Percentiles rank a stretch among this genome's conserved stretches.
These are phyloP conservation scores for Parietaria judaica DNA, from an alignment of 306 rosid genomes.

Conservation along the genomic window DNA sequence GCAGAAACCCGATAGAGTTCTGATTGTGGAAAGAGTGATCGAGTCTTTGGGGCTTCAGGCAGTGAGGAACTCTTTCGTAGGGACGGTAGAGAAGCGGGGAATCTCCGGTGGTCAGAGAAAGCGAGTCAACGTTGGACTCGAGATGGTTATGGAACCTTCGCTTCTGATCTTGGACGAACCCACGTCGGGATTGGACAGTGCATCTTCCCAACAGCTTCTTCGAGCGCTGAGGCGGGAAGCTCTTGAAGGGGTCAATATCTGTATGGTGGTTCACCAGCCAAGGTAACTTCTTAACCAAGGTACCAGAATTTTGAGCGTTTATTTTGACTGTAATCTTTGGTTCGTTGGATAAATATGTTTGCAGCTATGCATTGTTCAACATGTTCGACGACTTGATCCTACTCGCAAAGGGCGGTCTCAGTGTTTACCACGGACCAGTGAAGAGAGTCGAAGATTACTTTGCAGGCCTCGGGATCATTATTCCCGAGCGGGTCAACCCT, in stretches of 20 bases:
- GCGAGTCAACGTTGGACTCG: slow-evolving; percentile 92
- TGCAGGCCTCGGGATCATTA: slow-evolving; percentile 57
- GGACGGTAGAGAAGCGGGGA: slow-evolving; percentile 94
- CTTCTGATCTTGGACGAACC: slow-evolving; percentile 93
- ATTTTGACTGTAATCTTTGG: neutral
- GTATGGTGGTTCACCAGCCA: slow-evolving; percentile 99
- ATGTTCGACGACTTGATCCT: slow-evolving; percentile 96
- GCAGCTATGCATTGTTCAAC: slow-evolving; percentile 89
- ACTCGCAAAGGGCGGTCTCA: slow-evolving; percentile 96
- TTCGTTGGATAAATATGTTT: neutral
- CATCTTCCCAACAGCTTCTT: slow-evolving; percentile 87
- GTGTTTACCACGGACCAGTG: slow-evolving; percentile 82
- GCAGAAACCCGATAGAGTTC: slow-evolving; percentile 66
- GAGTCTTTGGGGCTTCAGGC: slow-evolving; percentile 89
- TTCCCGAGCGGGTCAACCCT: slow-evolving; percentile 87
- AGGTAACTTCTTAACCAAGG: slow-evolving; percentile 40
- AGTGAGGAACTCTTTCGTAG: slow-evolving; percentile 76
- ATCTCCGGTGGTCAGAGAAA: slow-evolving; percentile 97
- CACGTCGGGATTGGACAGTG: slow-evolving; percentile 96
- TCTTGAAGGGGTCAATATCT: slow-evolving; percentile 91
- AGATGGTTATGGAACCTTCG: slow-evolving; percentile 99
- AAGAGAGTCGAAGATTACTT: slow-evolving; percentile 80
- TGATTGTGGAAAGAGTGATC: slow-evolving; percentile 85
- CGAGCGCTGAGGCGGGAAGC: slow-evolving; percentile 94
- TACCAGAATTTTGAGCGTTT: neutral